phyloP scores from a whole-genome alignment of 2,329 filamentous ascomycete genomes.

The Orbilia blumenaviensis region DNA sequence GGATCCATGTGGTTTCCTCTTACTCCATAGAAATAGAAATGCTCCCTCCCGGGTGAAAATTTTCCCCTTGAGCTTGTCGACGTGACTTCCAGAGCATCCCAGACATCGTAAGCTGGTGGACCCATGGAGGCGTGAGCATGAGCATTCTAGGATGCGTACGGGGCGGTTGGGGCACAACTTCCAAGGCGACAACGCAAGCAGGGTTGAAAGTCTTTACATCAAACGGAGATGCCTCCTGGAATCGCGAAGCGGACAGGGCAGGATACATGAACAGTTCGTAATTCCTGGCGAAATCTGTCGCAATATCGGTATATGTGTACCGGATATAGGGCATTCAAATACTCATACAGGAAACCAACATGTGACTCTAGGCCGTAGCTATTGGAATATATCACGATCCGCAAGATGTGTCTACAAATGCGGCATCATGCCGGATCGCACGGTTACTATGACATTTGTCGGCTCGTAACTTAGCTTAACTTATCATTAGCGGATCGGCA shows the following conservation, averaged over 20 bases:
- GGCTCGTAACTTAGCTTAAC: too few species aligned
- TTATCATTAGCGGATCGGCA: conserved; percentile 29
- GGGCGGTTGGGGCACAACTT: conserved; percentile 7
- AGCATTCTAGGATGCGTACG: conserved; percentile 33
- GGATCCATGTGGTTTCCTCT: conserved; percentile 46
- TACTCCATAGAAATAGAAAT: conserved; percentile 46
- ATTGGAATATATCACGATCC: background rate
- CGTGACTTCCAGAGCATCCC: conserved; percentile 12
- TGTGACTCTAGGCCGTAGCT: background rate
- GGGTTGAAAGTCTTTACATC: conserved; percentile 21
- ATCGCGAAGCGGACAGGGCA: conserved; percentile 8
- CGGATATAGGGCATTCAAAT: background rate
- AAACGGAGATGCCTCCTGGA: conserved; percentile 36
- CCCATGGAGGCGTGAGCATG: conserved; percentile 8
- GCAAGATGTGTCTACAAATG: conserved; percentile 12
- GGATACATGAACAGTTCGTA: background rate
- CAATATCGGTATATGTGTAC: background rate
- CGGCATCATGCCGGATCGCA: conserved; percentile 17
- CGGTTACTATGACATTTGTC: conserved; percentile 9
- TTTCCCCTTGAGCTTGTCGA: conserved; percentile 29
- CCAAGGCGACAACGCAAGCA: conserved; percentile 35
- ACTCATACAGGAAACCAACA: background rate
- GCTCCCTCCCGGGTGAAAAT: conserved; percentile 29
- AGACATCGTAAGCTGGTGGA: conserved; percentile 25
- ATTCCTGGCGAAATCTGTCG: background rate